Evolutionary conservation across 176 grass and related monocot genomes (phyloP).

Genomic region (Aegilops umbellulata): DNA sequence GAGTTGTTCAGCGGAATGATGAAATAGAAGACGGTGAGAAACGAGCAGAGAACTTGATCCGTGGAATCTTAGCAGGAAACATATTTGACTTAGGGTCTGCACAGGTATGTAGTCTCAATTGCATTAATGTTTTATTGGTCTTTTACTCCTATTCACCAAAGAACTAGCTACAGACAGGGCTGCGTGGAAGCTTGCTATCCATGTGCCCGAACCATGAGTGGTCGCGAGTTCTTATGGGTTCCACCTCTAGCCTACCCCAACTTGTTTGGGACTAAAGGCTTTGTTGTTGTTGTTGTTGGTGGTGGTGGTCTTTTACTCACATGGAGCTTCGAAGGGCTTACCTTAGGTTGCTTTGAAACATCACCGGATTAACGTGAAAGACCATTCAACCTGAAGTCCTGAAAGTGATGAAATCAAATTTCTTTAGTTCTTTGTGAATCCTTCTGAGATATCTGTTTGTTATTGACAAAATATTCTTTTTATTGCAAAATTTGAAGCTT

Average conservation of each 20-base stretch:
- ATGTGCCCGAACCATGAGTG: no score
- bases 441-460: background rate
- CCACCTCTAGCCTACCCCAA: no score
- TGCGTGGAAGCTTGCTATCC: no score
- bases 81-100: constrained; percentile 99
- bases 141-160: no score
- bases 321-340: constrained; percentile 6
- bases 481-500: constrained; percentile 56
- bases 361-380: background rate
- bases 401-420: background rate
- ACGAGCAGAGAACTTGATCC: constrained; percentile 80
- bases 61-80: constrained; percentile 93
- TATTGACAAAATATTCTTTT: constrained; percentile 15
- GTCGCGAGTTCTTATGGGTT: no score
- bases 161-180: no score
- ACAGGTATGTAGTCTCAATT: constrained; percentile 47
- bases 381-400: background rate
- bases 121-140: background rate
- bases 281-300: no score
- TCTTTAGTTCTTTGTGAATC: background rate
- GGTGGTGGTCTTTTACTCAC: background rate
- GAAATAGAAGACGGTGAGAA: constrained; percentile 77
- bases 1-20: constrained; percentile 77
- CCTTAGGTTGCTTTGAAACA: background rate
- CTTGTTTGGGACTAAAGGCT: no score